phyloP scores from a whole-genome alignment of 306 rosid genomes.

The Cercis canadensis region DNA sequence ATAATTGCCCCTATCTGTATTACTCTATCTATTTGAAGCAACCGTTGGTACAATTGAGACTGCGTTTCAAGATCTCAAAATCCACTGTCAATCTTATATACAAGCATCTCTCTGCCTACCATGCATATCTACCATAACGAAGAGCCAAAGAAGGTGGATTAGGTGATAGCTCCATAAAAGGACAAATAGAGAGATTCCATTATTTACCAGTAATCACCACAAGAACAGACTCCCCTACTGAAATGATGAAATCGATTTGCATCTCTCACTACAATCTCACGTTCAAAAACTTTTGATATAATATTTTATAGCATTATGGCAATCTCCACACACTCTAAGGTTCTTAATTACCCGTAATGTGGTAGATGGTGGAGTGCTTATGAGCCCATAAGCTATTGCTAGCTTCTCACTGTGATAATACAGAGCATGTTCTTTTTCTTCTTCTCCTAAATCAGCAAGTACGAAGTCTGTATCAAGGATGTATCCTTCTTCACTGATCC shows the following conservation, averaged over 20 bases:
- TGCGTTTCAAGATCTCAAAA: too few relatives aligned
- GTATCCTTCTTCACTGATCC: slow-evolving; percentile 67
- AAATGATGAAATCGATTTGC: slow-evolving; percentile 64
- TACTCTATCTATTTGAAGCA: too few relatives aligned
- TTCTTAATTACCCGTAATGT: slow-evolving; percentile 53
- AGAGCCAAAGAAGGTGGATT: too few relatives aligned
- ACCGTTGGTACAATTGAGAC: too few relatives aligned
- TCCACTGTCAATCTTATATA: too few relatives aligned
- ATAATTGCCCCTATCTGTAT: too few relatives aligned
- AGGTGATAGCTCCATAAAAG: too few relatives aligned
- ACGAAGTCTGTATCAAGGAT: slow-evolving; percentile 72
- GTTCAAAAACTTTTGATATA: slow-evolving; percentile 43
- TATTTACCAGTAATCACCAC: slow-evolving; percentile 55
- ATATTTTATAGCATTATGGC: slow-evolving; percentile 57
- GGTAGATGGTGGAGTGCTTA: slow-evolving; percentile 42
- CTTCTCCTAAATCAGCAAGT: slow-evolving; percentile 71
- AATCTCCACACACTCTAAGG: slow-evolving; percentile 63
- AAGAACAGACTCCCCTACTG: slow-evolving; percentile 5
- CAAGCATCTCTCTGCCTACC: too few relatives aligned
- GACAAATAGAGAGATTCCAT: too few relatives aligned
- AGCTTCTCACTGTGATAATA: slow-evolving; percentile 55
- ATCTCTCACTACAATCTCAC: slow-evolving; percentile 58
- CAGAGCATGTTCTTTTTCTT: background rate
- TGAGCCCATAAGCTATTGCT: slow-evolving; percentile 47
- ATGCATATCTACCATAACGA: too few relatives aligned